Percentiles rank a stretch among this genome's conserved stretches.
These are phyloP conservation scores for Penicillium sp. DNA, from an alignment of 2,329 filamentous ascomycete species.

Conservation along the genomic window DNA sequence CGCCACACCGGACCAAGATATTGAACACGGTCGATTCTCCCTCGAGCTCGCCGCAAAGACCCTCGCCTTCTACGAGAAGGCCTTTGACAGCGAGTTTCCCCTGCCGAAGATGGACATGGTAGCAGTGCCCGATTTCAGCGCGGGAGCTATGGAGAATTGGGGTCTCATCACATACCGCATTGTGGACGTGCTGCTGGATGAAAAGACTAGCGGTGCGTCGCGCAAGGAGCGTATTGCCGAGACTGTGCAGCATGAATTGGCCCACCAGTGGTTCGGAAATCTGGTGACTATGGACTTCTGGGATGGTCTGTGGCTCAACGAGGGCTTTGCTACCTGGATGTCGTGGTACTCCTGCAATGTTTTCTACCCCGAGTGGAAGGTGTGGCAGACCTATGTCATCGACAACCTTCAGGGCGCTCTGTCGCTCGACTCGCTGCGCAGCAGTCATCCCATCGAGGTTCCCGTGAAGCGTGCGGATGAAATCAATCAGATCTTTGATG, in stretches of 20 bases:
- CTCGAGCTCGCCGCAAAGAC: conserved; percentile 84
- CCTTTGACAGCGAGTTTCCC: conserved; percentile 80
- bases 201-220: conserved; percentile 81
- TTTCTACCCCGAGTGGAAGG: conserved; percentile 97
- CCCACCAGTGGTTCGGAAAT: conserved; percentile 98
- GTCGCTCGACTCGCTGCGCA: conserved; percentile 80
- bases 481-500: conserved; percentile 97
- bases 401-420: conserved; percentile 86
- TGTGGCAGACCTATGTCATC: conserved; percentile 92
- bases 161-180: conserved; percentile 91
- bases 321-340: conserved; percentile 89
- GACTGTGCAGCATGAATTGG: conserved; percentile 92
- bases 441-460: conserved; percentile 94
- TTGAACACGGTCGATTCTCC: conserved; percentile 86
- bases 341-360: conserved; percentile 89
- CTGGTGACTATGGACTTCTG: conserved; percentile 98
- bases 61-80: conserved; percentile 89
- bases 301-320: conserved; percentile 95
- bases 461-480: conserved; percentile 92
- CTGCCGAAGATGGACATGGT: conserved; percentile 96
- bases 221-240: conserved; percentile 91
- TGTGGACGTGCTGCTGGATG: conserved; percentile 82
- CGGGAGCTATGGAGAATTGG: conserved; percentile 98
- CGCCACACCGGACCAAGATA: conserved; percentile 80
- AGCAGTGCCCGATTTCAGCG: conserved; percentile 90